These are phyloP conservation scores for Phytophthora pini DNA, from an alignment of 352 stramenopile species.

Conservation along the genomic window DNA sequence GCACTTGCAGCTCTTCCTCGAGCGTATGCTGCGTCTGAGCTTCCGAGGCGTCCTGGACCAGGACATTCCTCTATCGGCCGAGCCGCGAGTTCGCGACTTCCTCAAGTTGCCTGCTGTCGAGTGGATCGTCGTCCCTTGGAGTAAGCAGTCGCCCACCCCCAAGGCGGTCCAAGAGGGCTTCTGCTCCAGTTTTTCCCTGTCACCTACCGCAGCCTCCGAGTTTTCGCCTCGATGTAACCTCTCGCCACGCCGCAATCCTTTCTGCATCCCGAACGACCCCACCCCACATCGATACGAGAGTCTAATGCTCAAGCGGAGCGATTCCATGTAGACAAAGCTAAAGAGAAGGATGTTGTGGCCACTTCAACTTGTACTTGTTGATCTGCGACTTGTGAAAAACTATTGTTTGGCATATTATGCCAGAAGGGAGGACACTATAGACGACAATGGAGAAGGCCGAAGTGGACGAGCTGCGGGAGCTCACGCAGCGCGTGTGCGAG, in stretches of 20 bases:
- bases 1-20: slow-evolving; percentile 69
- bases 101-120: slow-evolving; percentile 71
- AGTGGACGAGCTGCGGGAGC: slow-evolving; percentile 59
- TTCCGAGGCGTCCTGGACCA: slow-evolving; percentile 77
- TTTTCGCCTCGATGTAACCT: slow-evolving; percentile 38
- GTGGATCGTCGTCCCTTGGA: slow-evolving; percentile 73
- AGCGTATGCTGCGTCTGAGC: slow-evolving; percentile 56
- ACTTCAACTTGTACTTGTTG: slow-evolving; percentile 3
- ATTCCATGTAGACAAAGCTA: slow-evolving; percentile 54
- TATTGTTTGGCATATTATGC: slow-evolving; percentile 15
- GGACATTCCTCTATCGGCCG: slow-evolving; percentile 67
- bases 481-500: slow-evolving; percentile 74
- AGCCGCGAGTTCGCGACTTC: slow-evolving; percentile 71
- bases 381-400: slow-evolving; percentile 33
- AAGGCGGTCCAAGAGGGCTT: slow-evolving; percentile 19
- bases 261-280: slow-evolving; percentile 18
- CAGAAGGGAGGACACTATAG: slow-evolving; percentile 3
- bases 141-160: slow-evolving; percentile 24
- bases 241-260: slow-evolving; percentile 30
- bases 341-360: slow-evolving; percentile 14
- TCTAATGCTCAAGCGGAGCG: slow-evolving; percentile 45
- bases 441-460: slow-evolving; percentile 68
- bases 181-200: slow-evolving; percentile 34
- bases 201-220: slow-evolving; percentile 30
- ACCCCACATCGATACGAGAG: slow-evolving; percentile 40